Base-by-base conservation (phyloP, 768 basidiomycete species). In the Chalciporus piperatus region DNA sequence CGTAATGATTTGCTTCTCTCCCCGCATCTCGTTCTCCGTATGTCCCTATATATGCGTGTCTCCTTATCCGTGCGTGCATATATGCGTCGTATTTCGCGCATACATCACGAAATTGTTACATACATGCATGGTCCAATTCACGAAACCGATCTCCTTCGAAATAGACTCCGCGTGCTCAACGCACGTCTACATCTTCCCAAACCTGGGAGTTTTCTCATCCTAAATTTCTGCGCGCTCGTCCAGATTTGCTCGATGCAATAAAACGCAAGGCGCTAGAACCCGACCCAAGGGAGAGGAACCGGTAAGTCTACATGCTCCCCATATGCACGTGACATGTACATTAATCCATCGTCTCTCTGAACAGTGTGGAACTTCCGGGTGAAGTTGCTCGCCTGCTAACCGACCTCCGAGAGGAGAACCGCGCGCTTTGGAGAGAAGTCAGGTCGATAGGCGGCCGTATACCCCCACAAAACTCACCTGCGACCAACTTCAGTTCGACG, bases 161-260 rank as follows among this genome's bases (percentile, higher is more conserved):
- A 56, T 67, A 89, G 82, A 89, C 89, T 4, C 89, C 89, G 22
- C 85, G 91, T 43, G 86, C 89, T 6, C 87, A 91, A 63, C 82
- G 89, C 56, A 87, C 88, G 0, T 85, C 89, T 12, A 79, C 84
- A 12, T 84, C 89, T 62, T 83, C 86, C 32, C 89, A 92, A 69
- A 87, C 84, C 4, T 92, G 89, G 89, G 90, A 92, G 65, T 92
- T 94, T 68, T 88, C 86, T 4, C 91, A 94, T 66, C 83, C 84
- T 68, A 89, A 91, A 61, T 92, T 93, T 69, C 74, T 90, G 19
- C 85, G 88, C 39, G 90, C 82, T 0, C 81, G 88, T 10, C 83
- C 85, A 22, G 90, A 92, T 65, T 74, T 92, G 39, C 75, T 92
- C 11, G 89, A 92, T 61, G 87, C 87, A 60, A 93, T 93, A 64